Evolutionary conservation across 2,329 filamentous ascomycete species (phyloP).

Genomic region (Furcasterigmium sp.): DNA sequence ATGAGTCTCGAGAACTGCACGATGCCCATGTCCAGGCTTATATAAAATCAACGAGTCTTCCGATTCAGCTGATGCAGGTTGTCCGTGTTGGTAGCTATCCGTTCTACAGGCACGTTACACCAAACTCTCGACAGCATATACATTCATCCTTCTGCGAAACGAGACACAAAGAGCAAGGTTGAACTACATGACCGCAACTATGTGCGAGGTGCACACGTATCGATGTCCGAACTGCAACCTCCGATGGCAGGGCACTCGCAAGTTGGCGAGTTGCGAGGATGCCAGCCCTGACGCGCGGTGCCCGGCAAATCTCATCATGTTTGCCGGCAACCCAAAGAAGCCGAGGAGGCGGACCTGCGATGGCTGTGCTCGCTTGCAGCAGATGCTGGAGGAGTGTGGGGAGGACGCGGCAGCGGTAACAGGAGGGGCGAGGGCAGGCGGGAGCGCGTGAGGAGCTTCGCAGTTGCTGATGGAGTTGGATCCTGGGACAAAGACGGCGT

Average conservation of each 20-base stretch:
- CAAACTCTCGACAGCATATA: no score
- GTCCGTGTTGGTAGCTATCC: no score
- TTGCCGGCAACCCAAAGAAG: constrained; percentile 24
- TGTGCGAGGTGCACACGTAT: constrained; percentile 31
- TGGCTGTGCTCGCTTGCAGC: constrained; percentile 20
- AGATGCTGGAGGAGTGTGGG: constrained; percentile 20
- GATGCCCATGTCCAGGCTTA: no score
- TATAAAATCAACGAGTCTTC: no score
- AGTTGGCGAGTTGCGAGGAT: constrained; percentile 29
- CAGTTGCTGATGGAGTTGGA: background rate
- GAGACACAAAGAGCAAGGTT: no score
- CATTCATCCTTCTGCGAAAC: no score
- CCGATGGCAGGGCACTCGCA: constrained; percentile 25
- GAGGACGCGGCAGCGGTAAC: constrained; percentile 7
- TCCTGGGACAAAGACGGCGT: background rate
- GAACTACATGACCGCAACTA: constrained; percentile 8
- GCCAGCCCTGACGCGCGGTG: constrained; percentile 21
- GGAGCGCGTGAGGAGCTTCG: background rate
- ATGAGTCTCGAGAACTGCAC: no score
- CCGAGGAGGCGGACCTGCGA: constrained; percentile 26
- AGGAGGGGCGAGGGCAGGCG: no score
- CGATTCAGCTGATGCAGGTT: no score
- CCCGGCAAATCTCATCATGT: constrained; percentile 29
- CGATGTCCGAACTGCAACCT: constrained; percentile 23
- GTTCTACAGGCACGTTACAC: no score